phyloP scores from a whole-genome alignment of 768 basidiomycete genomes.

The Lactarius indigo region DNA sequence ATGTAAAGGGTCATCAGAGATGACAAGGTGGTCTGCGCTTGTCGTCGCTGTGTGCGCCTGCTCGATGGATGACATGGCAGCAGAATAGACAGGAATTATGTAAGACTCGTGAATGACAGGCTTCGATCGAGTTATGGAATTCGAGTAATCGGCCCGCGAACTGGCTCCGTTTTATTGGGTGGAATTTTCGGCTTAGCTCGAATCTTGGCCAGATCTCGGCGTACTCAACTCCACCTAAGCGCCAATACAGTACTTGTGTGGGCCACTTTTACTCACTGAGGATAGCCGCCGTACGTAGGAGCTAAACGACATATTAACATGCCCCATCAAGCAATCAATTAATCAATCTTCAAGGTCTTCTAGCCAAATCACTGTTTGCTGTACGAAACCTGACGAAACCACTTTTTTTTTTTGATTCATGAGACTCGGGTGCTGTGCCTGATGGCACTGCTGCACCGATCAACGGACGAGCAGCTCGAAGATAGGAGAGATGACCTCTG shows the following conservation, averaged over 20 bases:
- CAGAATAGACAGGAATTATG: background rate
- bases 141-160: background rate
- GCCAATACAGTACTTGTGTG: background rate
- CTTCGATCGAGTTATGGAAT: background rate
- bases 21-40: constrained; percentile 49
- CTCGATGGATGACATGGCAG: background rate
- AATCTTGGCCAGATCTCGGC: background rate
- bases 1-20: constrained; percentile 59
- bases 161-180: background rate
- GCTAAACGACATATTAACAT: no score
- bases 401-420: no score
- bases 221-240: background rate
- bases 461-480: no score
- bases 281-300: no score
- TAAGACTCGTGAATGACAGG: background rate
- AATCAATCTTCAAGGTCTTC: no score
- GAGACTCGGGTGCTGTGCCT: no score
- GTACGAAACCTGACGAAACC: no score
- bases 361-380: no score
- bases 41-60: background rate
- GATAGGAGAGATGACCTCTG: background rate
- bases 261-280: no score
- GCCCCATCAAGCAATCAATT: no score
- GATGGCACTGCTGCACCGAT: no score
- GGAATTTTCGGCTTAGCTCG: background rate